Percentiles rank a stretch among this genome's conserved stretches.
Evolutionary conservation across 176 grass and related monocot species (phyloP).

Genomic region (Luzula sylvatica): DNA sequence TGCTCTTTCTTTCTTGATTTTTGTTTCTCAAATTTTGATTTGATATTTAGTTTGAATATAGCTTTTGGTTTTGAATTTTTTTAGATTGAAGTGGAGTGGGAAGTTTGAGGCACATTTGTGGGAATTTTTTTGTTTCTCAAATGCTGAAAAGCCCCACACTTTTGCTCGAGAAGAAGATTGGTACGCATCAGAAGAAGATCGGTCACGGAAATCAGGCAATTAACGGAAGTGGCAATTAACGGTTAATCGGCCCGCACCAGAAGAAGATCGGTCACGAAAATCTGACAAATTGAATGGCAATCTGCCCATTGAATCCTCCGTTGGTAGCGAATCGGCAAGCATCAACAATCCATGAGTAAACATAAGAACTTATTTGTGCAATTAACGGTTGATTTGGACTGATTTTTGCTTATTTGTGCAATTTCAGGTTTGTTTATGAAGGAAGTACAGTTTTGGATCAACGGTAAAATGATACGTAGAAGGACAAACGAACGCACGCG

Average conservation of each 20-base stretch:
- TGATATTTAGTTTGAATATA: background rate
- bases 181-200: no score
- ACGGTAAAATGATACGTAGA: no score
- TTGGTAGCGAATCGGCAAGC: conserved; percentile 33
- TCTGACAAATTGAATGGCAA: conserved; percentile 89
- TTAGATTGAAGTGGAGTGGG: conserved; percentile 80
- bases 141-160: conserved; percentile 37
- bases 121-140: no score
- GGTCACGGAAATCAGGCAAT: no score
- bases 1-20: background rate
- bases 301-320: conserved; percentile 31
- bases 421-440: no score
- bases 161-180: conserved; percentile 27
- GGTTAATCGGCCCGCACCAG: no score
- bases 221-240: no score
- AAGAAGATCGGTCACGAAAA: conserved; percentile 59
- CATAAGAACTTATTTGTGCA: conserved; percentile 86
- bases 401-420: no score
- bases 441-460: no score
- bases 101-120: conserved; percentile 82
- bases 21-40: background rate
- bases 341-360: conserved; percentile 78
- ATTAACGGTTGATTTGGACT: no score
- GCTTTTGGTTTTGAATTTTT: background rate
- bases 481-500: no score